Evolutionary conservation across 2,329 filamentous ascomycete genomes (phyloP).

Genomic region (Phialophora verrucosa): DNA sequence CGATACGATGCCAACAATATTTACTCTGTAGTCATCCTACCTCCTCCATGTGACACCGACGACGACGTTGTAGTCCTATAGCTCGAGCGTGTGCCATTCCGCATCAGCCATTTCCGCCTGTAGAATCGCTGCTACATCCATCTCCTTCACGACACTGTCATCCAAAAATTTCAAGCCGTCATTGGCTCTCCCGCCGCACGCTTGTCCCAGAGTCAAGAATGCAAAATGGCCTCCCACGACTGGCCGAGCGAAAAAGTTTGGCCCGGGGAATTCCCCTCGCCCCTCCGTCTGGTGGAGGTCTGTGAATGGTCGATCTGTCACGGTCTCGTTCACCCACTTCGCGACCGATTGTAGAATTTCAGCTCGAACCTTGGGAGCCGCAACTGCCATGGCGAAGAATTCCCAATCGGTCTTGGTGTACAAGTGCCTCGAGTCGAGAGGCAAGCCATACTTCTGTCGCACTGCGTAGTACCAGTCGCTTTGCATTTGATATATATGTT

Average conservation of each 20-base stretch:
- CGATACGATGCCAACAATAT: background rate
- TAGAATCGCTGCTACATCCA: conserved; percentile 35
- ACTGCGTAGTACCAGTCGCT: conserved; percentile 81
- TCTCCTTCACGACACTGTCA: conserved; percentile 39
- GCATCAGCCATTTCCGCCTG: conserved; percentile 30
- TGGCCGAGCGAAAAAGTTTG: conserved; percentile 78
- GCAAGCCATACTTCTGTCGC: conserved; percentile 80
- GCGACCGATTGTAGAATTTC: conserved; percentile 77
- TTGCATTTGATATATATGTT: conserved; percentile 76
- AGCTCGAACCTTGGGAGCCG: conserved; percentile 66
- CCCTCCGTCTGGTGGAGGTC: conserved; percentile 82
- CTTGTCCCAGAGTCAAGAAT: conserved; percentile 78
- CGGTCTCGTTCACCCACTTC: conserved; percentile 82
- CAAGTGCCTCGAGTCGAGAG: conserved; percentile 79
- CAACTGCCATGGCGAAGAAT: conserved; percentile 83
- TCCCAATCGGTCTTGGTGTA: conserved; percentile 93
- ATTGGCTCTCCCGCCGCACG: conserved; percentile 73
- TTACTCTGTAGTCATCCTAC: background rate
- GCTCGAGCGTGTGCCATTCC: conserved; percentile 18
- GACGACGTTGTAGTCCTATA: background rate
- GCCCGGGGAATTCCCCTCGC: conserved; percentile 73
- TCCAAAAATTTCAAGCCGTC: conserved; percentile 60
- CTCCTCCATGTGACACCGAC: too few species aligned
- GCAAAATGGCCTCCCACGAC: conserved; percentile 88
- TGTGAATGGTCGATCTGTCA: conserved; percentile 75